Percentiles rank a stretch among this genome's conserved stretches.
phyloP scores from a whole-genome alignment of 169 alveolate species.

The Plasmodium knowlesi region DNA sequence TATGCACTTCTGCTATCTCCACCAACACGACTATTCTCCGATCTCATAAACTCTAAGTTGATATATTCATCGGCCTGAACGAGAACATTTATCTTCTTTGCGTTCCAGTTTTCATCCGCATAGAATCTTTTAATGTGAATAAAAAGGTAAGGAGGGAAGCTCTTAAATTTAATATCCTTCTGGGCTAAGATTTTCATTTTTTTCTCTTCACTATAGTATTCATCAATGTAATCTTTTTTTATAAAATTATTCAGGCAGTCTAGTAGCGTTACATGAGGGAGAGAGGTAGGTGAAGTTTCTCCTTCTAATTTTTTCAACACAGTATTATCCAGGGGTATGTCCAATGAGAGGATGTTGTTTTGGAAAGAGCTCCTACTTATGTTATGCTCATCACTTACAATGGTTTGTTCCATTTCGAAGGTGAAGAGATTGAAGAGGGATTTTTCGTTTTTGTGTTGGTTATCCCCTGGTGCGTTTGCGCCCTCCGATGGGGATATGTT shows the following conservation, averaged over 20 bases:
- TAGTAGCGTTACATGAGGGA: slow-evolving; percentile 6
- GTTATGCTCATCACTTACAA: not conserved
- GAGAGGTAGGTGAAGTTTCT: not conserved
- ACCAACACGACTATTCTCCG: not conserved
- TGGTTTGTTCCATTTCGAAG: slow-evolving; percentile 61
- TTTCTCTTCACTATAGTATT: slow-evolving; percentile 34
- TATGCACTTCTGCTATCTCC: not conserved
- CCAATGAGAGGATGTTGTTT: slow-evolving; percentile 36
- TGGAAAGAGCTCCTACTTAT: slow-evolving; percentile 60
- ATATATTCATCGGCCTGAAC: slow-evolving; percentile 75
- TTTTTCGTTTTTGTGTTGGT: not conserved
- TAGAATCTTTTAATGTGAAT: slow-evolving; percentile 84
- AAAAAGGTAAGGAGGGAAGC: slow-evolving; percentile 80
- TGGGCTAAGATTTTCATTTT: slow-evolving; percentile 33
- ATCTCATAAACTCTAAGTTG: slow-evolving; percentile 42
- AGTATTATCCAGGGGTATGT: slow-evolving; percentile 31
- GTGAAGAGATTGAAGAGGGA: slow-evolving; percentile 51
- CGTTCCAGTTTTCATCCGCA: slow-evolving; percentile 77
- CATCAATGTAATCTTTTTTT: slow-evolving; percentile 42
- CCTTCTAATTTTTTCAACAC: slow-evolving; percentile 13
- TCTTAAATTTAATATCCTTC: slow-evolving; percentile 74
- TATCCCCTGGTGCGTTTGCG: not conserved
- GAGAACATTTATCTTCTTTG: slow-evolving; percentile 79
- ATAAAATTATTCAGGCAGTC: slow-evolving; percentile 52
- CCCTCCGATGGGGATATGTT: not conserved